Evolutionary conservation across 352 stramenopile genomes (phyloP).

Genomic region (Peronospora tabacina): DNA sequence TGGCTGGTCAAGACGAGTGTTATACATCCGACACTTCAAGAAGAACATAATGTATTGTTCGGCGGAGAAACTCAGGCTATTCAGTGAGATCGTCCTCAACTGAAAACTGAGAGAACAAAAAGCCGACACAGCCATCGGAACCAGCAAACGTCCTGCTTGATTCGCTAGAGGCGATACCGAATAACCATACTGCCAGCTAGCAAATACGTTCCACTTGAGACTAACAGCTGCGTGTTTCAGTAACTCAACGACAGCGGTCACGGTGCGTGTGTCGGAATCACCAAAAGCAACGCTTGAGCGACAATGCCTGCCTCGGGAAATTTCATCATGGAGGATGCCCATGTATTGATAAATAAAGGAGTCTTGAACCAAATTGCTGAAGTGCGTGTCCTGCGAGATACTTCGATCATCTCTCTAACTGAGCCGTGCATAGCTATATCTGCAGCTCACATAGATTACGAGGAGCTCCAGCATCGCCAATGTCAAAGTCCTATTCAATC

Average conservation of each 20-base stretch:
- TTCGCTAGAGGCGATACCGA: too few relatives aligned
- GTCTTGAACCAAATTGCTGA: conserved; percentile 2
- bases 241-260: not conserved
- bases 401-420: too few relatives aligned
- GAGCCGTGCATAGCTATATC: too few relatives aligned
- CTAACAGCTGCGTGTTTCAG: not conserved
- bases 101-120: not conserved
- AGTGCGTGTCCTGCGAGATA: conserved; percentile 1
- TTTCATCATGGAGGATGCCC: too few relatives aligned
- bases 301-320: too few relatives aligned
- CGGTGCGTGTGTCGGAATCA: not conserved
- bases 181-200: not conserved
- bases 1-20: not conserved
- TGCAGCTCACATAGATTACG: not conserved
- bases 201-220: not conserved
- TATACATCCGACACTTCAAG: not conserved
- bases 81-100: not conserved
- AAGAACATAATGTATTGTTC: too few relatives aligned
- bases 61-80: not conserved
- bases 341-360: too few relatives aligned
- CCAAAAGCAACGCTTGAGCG: not conserved
- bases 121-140: not conserved
- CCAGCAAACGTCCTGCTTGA: not conserved
- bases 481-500: not conserved
- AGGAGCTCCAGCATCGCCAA: not conserved